phyloP scores from a whole-genome alignment of 179 eudicot species.

The Sideroxylon spinosum region DNA sequence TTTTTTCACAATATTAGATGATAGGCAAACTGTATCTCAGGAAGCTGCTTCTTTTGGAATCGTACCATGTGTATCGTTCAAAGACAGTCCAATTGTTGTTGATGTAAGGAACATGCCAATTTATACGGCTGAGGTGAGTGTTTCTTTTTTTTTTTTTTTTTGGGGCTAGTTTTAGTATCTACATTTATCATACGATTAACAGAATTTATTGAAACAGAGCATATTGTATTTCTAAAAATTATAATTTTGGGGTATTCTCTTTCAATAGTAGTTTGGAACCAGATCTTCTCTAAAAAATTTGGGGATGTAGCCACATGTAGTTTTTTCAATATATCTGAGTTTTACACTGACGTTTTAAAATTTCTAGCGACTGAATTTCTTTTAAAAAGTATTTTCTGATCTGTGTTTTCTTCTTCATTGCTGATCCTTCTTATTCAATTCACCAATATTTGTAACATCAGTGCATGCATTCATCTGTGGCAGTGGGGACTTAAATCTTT shows the following conservation, averaged over 20 bases:
- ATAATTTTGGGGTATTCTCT: not conserved
- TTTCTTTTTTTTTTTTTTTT: not conserved
- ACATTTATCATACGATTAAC: not conserved
- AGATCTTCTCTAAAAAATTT: not conserved
- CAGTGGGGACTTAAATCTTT: not conserved
- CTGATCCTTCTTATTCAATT: not conserved
- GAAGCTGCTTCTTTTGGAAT: slow-evolving; percentile 91
- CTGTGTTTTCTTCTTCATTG: not conserved
- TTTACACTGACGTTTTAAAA: not conserved
- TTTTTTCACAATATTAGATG: slow-evolving; percentile 14
- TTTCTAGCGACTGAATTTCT: not conserved
- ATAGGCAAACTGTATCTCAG: slow-evolving; percentile 35
- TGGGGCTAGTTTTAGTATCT: not conserved
- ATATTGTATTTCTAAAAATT: too few relatives aligned
- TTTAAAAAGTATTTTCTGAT: not conserved
- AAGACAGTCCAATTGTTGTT: slow-evolving; percentile 57
- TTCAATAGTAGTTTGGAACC: not conserved
- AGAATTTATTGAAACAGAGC: not conserved
- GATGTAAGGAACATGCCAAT: slow-evolving; percentile 54
- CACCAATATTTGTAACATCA: not conserved
- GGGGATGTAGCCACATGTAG: not conserved
- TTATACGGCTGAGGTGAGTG: slow-evolving; percentile 67
- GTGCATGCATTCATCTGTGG: not conserved
- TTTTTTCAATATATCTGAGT: not conserved
- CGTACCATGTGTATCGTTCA: slow-evolving; percentile 57